Percentiles rank a stretch among this genome's conserved stretches.
phyloP scores from a whole-genome alignment of 371 early-diverging fungal genomes.

The Globomyces sp. region DNA sequence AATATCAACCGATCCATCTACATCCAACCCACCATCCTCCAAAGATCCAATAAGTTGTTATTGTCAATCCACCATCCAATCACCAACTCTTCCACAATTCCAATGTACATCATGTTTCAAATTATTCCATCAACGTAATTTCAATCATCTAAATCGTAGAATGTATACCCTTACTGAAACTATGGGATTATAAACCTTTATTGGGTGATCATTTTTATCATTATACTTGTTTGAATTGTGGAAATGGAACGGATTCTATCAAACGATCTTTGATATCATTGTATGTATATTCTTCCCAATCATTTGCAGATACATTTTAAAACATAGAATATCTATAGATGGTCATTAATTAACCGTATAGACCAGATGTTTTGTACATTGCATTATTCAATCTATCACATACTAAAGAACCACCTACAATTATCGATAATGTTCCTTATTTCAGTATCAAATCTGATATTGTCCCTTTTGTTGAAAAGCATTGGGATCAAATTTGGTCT shows the following conservation, averaged over 20 bases:
- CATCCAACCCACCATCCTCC: not conserved
- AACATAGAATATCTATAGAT: not conserved
- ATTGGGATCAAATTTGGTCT: constrained; percentile 64
- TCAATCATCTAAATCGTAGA: constrained; percentile 13
- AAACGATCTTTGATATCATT: constrained; percentile 51
- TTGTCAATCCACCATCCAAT: not conserved
- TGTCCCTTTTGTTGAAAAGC: constrained; percentile 53
- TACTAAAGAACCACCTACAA: constrained; percentile 25
- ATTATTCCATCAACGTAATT: constrained; percentile 26
- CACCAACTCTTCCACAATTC: constrained; percentile 11
- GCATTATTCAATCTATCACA: constrained; percentile 55
- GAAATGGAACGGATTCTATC: constrained; percentile 46
- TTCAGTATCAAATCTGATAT: constrained; percentile 46
- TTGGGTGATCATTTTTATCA: constrained; percentile 61
- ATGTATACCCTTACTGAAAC: constrained; percentile 35
- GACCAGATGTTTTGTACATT: constrained; percentile 63
- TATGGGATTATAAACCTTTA: constrained; percentile 36
- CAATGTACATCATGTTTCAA: constrained; percentile 20
- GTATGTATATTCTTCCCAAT: constrained; percentile 16
- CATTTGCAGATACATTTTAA: not conserved
- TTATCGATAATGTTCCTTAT: constrained; percentile 30
- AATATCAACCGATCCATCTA: not conserved
- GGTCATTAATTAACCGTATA: constrained; percentile 8
- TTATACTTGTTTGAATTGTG: constrained; percentile 53
- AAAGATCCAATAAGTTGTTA: not conserved